Evolutionary conservation across 2,329 filamentous ascomycete species (phyloP).

Genomic region (Aspergillus sojae): DNA sequence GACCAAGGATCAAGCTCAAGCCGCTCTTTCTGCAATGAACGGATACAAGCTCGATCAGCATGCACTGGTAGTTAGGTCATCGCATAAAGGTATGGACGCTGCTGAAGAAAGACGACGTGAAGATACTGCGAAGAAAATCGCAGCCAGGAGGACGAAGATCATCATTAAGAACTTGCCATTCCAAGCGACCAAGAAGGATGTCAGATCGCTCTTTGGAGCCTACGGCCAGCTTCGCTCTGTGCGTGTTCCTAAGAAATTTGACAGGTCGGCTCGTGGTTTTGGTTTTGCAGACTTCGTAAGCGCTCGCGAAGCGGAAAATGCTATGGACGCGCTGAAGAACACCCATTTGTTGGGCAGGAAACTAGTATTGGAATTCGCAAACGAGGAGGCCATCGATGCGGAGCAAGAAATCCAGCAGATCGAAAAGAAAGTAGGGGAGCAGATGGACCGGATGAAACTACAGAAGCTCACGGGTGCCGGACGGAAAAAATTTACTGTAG

Average conservation of each 20-base stretch:
- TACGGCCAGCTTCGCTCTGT: constrained; percentile 93
- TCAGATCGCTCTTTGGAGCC: constrained; percentile 79
- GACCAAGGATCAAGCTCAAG: constrained; percentile 74
- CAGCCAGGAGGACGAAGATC: constrained; percentile 81
- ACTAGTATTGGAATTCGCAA: constrained; percentile 88
- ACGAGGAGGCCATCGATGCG: constrained; percentile 83
- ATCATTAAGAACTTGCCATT: constrained; percentile 98
- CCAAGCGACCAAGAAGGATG: constrained; percentile 89
- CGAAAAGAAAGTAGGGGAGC: constrained; percentile 90
- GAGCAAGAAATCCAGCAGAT: constrained; percentile 97
- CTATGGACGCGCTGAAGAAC: constrained; percentile 85
- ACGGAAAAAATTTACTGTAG: constrained; percentile 85
- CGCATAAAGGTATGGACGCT: constrained; percentile 83
- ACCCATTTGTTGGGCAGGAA: constrained; percentile 90
- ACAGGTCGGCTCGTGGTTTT: constrained; percentile 84
- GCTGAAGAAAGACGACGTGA: constrained; percentile 83
- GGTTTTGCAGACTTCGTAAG: constrained; percentile 97
- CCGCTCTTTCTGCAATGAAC: constrained; percentile 83
- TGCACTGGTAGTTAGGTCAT: constrained; percentile 79
- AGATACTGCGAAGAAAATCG: constrained; percentile 78
- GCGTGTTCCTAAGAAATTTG: constrained; percentile 92
- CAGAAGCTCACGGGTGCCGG: constrained; percentile 83
- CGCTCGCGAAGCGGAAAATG: constrained; percentile 84
- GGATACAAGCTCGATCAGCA: constrained; percentile 85
- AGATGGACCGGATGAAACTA: constrained; percentile 86